A percentile compares a stretch with the other conserved stretches of the same genome.
Evolutionary conservation across 495 filamentous ascomycete genomes (phyloP).

Genomic region (Penicillium steckii): DNA sequence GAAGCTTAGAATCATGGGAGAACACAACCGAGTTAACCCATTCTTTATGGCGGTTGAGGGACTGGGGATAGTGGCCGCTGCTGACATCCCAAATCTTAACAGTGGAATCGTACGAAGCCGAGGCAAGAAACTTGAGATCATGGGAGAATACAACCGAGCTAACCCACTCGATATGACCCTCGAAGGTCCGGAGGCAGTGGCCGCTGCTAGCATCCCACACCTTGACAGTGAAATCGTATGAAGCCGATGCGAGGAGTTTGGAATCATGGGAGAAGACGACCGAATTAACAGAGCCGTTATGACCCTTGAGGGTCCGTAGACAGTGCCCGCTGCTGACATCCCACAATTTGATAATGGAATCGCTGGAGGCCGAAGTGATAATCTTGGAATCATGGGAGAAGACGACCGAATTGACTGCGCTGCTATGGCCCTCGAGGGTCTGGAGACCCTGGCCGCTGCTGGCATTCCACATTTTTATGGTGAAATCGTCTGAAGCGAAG

Average conservation of each 20-base stretch:
- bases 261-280: neutral
- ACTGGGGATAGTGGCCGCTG: no score
- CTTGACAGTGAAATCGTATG: neutral
- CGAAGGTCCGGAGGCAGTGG: neutral
- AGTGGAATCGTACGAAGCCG: neutral
- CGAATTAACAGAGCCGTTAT: neutral
- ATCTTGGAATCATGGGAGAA: neutral
- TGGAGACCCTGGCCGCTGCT: neutral
- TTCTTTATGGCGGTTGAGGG: no score
- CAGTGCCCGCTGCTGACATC: neutral
- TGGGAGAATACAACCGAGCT: neutral
- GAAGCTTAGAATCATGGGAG: neutral
- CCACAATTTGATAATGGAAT: neutral
- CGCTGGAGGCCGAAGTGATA: neutral
- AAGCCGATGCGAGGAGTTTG: neutral
- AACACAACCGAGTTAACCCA: no score
- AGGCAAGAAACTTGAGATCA: neutral
- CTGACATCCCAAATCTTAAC: neutral
- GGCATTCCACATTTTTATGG: neutral
- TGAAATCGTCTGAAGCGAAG: neutral
- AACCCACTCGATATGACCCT: neutral
- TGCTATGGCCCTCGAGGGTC: neutral
- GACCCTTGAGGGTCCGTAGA: neutral
- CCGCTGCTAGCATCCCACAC: neutral
- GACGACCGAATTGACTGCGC: neutral